Base-by-base conservation (phyloP, 371 early-diverging fungal species). In the Dinochytrium kinnereticum region DNA sequence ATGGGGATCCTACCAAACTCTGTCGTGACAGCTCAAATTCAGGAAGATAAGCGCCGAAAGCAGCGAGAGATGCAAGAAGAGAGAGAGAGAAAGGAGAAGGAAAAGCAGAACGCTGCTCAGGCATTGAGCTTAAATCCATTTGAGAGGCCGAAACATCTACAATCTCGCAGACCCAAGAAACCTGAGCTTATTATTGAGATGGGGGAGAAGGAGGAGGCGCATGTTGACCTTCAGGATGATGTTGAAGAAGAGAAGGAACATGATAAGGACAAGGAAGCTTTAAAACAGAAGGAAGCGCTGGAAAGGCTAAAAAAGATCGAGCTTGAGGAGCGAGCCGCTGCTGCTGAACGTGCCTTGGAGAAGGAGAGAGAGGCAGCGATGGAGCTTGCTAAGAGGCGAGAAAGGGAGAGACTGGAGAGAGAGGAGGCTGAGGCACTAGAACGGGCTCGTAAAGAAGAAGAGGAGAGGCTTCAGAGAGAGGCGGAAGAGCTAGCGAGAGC, bases 1-100 rank as follows among this genome's bases (percentile, higher is more conserved):
- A n/a, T 79, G 51, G 82, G 82, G 0, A 69, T 77, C 2, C 49
- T 82, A 24, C 82, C 82, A 0, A 82, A 82, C 66, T 82, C 82
- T 1, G 72, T 78, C 30, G 53, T 78, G 19, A 67, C 77, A n/a
- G 73, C 72, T 0, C 57, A 72, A 68, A 64, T 76, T 61, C 61
- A 61, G 26, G 61, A 61, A 24, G 61, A 61, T 34, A 61, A 61
- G 61, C 28, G 61, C 7, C 7, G 36, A 24, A 61, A 34, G 61
- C 5, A 34, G 61, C 28, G 61, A 10, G 61, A 61, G 61, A 28
- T 61, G 7, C 61, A 61, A 24, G 61, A 61, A 36, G 34, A 61
- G 24, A 7, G 61, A 0, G 40, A 66, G 39, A 72, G 68, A 31
- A 68, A 64, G 31, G 75, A 75, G 30, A 61, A 69, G 64, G 72